phyloP scores from a whole-genome alignment of 1,139 yeast genomes.

The Pneumocystis oryctolagi region DNA sequence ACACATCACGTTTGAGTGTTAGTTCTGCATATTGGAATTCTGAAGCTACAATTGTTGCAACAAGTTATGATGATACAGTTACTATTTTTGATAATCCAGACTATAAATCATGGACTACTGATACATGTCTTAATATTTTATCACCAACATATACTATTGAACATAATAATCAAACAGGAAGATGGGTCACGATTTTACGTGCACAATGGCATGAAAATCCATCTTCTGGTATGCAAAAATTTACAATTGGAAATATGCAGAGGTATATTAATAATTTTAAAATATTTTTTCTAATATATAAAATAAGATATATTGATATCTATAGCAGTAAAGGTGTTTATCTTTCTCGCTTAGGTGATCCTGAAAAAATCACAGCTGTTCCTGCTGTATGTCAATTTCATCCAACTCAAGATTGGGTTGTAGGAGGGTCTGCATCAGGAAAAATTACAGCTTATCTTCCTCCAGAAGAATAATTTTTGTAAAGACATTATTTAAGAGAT shows the following conservation, averaged over 20 bases:
- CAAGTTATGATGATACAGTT: constrained; percentile 82
- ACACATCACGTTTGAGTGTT: constrained; percentile 58
- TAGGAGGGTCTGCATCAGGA: constrained; percentile 93
- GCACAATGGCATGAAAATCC: constrained; percentile 70
- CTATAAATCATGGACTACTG: constrained; percentile 17
- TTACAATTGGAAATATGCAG: constrained; percentile 86
- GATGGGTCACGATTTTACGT: constrained; percentile 88
- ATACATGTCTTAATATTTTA: constrained; percentile 22
- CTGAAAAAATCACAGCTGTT: constrained; percentile 54
- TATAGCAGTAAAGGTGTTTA: constrained; percentile 64
- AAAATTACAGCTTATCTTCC: constrained; percentile 47
- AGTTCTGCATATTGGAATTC: constrained; percentile 78
- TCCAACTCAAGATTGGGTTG: constrained; percentile 75
- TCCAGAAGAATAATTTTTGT: neutral
- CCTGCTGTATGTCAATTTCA: constrained; percentile 82
- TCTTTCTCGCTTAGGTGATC: constrained; percentile 52
- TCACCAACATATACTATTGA: constrained; percentile 46
- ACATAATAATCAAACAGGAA: constrained; percentile 88
- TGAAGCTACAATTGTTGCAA: constrained; percentile 64
- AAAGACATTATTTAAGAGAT: neutral
- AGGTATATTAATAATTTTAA: constrained; percentile 29
- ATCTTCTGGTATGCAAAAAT: constrained; percentile 58
- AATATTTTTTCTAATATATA: neutral
- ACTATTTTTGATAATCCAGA: constrained; percentile 43
- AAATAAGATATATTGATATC: constrained; percentile 38